Evolutionary conservation across 345 rosid species (phyloP).

Genomic region (Aquilaria sinensis): DNA sequence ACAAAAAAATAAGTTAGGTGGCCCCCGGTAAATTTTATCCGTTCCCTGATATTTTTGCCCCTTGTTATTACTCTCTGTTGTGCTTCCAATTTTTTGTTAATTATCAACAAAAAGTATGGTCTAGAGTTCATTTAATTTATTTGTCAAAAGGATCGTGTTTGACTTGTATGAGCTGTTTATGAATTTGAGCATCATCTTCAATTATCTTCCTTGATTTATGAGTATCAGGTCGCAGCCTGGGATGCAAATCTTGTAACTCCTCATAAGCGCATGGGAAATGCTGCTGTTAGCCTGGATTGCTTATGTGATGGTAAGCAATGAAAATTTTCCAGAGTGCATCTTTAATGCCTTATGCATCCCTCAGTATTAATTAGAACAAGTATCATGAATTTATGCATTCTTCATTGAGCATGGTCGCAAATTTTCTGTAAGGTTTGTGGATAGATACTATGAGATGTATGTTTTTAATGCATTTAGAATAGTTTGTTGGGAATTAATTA

Average conservation of each 20-base stretch:
- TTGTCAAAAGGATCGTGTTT: not conserved
- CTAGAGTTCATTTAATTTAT: not conserved
- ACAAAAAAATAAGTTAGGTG: too few species aligned
- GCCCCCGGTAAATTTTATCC: too few species aligned
- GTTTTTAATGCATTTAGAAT: too few species aligned
- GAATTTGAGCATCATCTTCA: not conserved
- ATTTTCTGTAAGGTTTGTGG: too few species aligned
- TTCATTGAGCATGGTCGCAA: too few species aligned
- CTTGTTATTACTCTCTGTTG: not conserved
- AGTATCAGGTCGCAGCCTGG: conserved; percentile 90
- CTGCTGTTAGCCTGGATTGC: conserved; percentile 45
- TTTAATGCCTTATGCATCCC: too few species aligned
- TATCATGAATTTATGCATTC: too few species aligned
- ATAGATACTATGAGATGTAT: too few species aligned
- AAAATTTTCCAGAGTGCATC: too few species aligned
- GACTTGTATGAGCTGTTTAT: not conserved
- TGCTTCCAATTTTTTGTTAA: not conserved
- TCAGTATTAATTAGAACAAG: too few species aligned
- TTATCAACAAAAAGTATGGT: not conserved
- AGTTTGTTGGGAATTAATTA: too few species aligned
- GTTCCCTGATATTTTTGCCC: not conserved
- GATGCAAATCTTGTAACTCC: conserved; percentile 97
- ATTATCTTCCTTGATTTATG: not conserved
- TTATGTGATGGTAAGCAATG: conserved; percentile 68
- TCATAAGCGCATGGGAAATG: conserved; percentile 95